Base-by-base conservation (phyloP, 108 stramenopile genomes). In the Pseudonitzschia multiseries region DNA sequence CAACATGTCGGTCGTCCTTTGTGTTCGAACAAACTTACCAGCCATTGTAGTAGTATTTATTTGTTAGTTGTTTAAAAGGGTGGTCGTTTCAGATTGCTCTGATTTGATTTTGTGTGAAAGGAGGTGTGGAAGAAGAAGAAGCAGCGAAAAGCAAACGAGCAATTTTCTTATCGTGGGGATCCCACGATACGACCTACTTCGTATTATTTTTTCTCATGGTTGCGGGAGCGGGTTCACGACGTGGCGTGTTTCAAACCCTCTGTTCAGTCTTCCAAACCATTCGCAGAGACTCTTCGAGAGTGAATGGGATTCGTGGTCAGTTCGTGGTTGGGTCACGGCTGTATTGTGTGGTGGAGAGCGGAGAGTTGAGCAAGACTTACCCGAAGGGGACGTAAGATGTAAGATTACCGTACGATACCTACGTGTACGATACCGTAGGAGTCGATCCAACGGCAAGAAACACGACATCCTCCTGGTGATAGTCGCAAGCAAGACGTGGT, bases 81-180 rank as follows among this genome's bases (percentile, higher is more conserved):
- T 26, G 15, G 10, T 59, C 57, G 32, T 36, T 62, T 62, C 33
- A 62, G 61, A 40, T 62, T 62, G 20, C 36, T 62, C 61, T 40
- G 61, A 62, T 62, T 62, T 62, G 8, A 62, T n/a, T 62, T 62
- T 62, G 18, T 62, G 61, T 26, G 57, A 62, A 40, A 15, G 61
- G 1, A 0, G 0, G 18, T 36, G 33, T 48, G 46, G 18, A 48
- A 62, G 31, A 62, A 40, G 6, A 21, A 17, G 21, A 10, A 0
- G 12, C 18, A 62, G 17, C 53, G 53, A 54, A 36, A 54, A 24
- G 13, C 53, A 24, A 54, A 53, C 22, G 5, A 15, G n/a, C 53
- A 24, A 54, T 10, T 15, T 54, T 54, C 15, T 54, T 54, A 15
- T 14, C 53, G 53, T 15, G 10, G 24, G 36, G 36, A 6, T 6